A percentile compares a stretch with the other conserved stretches of the same genome.
Conservation (phyloP, 106 monocot genomes). For the Vanilla planifolia region DNA sequence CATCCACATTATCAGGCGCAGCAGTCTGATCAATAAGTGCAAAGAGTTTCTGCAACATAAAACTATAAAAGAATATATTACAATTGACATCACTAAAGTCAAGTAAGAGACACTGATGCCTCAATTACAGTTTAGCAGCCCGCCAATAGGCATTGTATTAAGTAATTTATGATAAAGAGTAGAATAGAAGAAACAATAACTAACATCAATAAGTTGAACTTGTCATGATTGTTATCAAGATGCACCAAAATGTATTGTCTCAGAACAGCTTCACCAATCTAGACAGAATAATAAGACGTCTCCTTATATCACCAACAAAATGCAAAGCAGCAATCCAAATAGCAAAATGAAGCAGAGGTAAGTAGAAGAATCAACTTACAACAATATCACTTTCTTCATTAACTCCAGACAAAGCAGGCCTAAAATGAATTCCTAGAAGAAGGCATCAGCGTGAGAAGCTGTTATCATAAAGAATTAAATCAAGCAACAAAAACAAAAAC, state of each 20-base stretch:
- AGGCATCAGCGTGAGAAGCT: background rate
- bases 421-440: conserved; percentile 57
- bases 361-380: conserved; percentile 39
- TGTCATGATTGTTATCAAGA: conserved; percentile 70
- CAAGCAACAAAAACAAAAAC: background rate
- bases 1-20: conserved; percentile 82
- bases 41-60: conserved; percentile 97
- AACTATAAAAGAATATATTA: conserved; percentile 31
- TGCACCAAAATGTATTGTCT: conserved; percentile 85
- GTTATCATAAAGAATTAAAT: conserved; percentile 9
- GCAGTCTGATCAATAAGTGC: conserved; percentile 90
- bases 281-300: conserved; percentile 14
- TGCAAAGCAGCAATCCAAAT: background rate
- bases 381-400: conserved; percentile 50
- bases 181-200: conserved; percentile 9
- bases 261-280: conserved; percentile 91
- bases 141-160: too few species aligned
- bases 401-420: conserved; percentile 62
- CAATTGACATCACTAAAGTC: background rate
- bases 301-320: background rate
- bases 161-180: background rate
- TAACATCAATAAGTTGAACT: conserved; percentile 92
- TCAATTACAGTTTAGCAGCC: too few species aligned
- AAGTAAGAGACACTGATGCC: too few species aligned
- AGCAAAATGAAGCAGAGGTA: background rate